Evolutionary conservation across 169 alveolate genomes (phyloP), one percentile per base, ranked within the genome.

Genomic region (Plasmodium malariae): DNA sequence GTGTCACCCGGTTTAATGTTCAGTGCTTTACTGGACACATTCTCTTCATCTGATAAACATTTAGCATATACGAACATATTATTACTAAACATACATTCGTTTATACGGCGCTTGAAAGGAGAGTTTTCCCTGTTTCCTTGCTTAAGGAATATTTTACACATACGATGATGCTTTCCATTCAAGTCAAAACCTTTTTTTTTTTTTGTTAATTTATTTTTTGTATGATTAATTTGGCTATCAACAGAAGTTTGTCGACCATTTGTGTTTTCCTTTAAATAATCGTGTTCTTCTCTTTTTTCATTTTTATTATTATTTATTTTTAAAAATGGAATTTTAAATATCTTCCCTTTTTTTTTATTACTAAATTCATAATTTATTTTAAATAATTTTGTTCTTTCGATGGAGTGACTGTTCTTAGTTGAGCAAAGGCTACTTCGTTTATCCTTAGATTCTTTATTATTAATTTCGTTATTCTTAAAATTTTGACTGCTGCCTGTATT

Each of bases 331-430:
- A 59, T 26, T 34, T 76, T 57, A 34, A 59, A 59, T 2, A 76
- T 11, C 28, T 28, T 21, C 21, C 87, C 72, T 43, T 43, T 63
- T 43, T 51, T 76, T 76, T 60, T 76, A 7, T 72, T 72, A 14
- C 51, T 21, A 60, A 40, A 37, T 12, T 76, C 76, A 17, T 69
- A 6, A 0, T 60, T 62, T 19, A 76, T 63, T 36, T 76, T 76
- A 17, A 40, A 40, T 59, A 76, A 76, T 43, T 76, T 76, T 7
- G 88, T 76, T 36, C 88, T 17, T 34, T 76, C 88, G 7, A 60
- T 40, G 40, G 26, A 6, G 40, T 7, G 6, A 67, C 74, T 67
- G 2, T 74, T 74, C 40, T 60, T 60, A 45, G 17, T 60, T 1
- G 34, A 30, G 40, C 32, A 37, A 6, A 40, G 32, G 45, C 34